These are phyloP conservation scores for Clathrospora elynae DNA, from an alignment of 2,329 filamentous ascomycete species.

Conservation along the genomic window DNA sequence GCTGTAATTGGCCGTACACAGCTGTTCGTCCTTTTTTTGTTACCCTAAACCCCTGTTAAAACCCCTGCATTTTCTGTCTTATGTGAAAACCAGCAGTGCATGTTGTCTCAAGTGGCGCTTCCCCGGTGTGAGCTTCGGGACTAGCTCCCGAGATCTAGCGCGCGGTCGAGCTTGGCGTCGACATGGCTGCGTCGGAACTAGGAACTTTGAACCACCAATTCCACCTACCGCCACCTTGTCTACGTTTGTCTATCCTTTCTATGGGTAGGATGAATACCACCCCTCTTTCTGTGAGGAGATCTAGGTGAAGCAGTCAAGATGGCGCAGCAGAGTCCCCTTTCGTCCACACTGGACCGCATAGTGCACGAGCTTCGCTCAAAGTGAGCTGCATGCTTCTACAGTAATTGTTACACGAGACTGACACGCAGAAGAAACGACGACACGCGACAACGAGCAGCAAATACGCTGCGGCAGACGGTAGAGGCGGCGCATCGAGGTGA, in stretches of 20 bases:
- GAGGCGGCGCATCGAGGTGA: constrained; percentile 55
- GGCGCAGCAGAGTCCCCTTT: constrained; percentile 43
- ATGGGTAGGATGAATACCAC: constrained; percentile 38
- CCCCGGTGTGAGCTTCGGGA: constrained; percentile 14
- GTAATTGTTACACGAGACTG: constrained; percentile 10
- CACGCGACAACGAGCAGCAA: constrained; percentile 51
- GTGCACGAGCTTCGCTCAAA: constrained; percentile 64
- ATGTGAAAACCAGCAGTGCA: no score
- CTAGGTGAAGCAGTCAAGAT: constrained; percentile 46
- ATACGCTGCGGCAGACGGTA: constrained; percentile 51
- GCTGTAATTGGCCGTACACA: no score
- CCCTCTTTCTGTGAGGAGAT: constrained; percentile 37
- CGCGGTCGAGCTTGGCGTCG: constrained; percentile 24
- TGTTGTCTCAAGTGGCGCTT: constrained; percentile 5
- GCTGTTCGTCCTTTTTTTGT: no score
- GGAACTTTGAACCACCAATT: constrained; percentile 24
- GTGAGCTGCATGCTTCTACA: constrained; percentile 35
- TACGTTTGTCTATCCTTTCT: constrained; percentile 30
- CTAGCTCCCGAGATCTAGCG: constrained; percentile 15
- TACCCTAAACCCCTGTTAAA: no score
- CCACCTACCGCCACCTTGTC: constrained; percentile 12
- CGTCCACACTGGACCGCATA: constrained; percentile 56
- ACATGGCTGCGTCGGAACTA: constrained; percentile 21
- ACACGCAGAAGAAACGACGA: constrained; percentile 51
- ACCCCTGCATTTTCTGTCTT: no score